Conservation (phyloP, 2,329 filamentous ascomycete genomes). For the Thyridium curvatum region DNA sequence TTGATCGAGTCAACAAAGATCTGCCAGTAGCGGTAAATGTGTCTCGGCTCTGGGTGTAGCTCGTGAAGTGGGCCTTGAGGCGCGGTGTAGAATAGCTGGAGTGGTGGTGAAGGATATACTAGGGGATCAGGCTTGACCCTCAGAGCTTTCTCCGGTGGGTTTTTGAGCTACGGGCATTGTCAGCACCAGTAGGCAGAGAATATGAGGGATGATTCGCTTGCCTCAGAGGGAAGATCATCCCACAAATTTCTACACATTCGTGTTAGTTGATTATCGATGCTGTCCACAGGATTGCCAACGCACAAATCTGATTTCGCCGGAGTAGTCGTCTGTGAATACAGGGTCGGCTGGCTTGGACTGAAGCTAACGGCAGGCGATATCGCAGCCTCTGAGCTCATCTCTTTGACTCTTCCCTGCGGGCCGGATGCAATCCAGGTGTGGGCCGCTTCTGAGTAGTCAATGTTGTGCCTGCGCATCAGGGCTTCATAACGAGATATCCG, state of each 20-base stretch:
- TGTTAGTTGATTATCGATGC: not conserved
- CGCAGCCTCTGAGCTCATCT: not conserved
- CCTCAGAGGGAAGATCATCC: not conserved
- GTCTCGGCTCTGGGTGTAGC: conserved; percentile 21
- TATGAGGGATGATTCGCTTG: not conserved
- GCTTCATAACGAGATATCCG: conserved; percentile 18
- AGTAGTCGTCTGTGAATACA: conserved; percentile 1
- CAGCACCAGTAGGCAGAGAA: not conserved
- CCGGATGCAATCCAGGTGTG: conserved; percentile 18
- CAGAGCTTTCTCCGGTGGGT: not conserved
- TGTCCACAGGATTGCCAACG: not conserved
- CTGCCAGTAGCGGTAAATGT: conserved; percentile 23
- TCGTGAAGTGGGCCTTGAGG: not conserved
- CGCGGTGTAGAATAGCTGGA: not conserved
- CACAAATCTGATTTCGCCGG: not conserved
- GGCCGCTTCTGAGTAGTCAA: conserved; percentile 13
- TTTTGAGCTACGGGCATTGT: not conserved
- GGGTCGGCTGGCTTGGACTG: conserved; percentile 2
- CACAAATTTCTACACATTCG: too few relatives aligned
- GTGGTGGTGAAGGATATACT: conserved; percentile 1
- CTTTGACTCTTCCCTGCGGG: conserved; percentile 4
- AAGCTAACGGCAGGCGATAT: not conserved
- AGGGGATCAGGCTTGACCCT: not conserved
- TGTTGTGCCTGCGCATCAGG: conserved; percentile 16
- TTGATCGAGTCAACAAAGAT: conserved; percentile 23